Base-by-base conservation (phyloP, 352 stramenopile genomes). In the Phytophthora parvispora region DNA sequence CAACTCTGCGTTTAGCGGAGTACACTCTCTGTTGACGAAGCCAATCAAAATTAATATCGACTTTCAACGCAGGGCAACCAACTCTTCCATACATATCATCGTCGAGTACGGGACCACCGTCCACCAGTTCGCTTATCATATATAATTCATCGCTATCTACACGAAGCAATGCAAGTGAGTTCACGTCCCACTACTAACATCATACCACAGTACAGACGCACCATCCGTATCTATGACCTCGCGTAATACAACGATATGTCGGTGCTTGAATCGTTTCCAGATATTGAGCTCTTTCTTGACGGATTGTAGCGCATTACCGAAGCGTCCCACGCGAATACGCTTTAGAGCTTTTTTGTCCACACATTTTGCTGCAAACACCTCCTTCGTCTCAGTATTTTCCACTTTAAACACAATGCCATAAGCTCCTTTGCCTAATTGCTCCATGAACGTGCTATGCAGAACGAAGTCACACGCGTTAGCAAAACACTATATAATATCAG, bases 261-360 rank as follows among this genome's bases (percentile, higher is more conserved):
- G 93, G 82, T 99, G 97, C 45, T 92, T 91, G 55, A 99, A 89
- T 42, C 95, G 95, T 75, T 99, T 99, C 97, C 98, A 99, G 13
- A 99, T 96, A n/a, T 83, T 92, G 67, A 99, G 96, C 58, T 99
- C 97, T 54, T 94, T 95, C 78, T 99, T 97, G 20, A 93, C 77
- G 9, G 66, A 85, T 54, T 95, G 86, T 16, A 95, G 50, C 8
- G 84, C 88, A 48, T 95, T 93, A 15, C 88, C 86, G 27, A 93
- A 91, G 18, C 84, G 76, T 6, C 86, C 88, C 9, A 93, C 75
- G 43, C 83, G 84, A 40, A 92, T 67, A 25, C 86, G 82, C 28
- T 90, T 89, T 24, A 95, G 74, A n/a, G 78, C 81, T 67, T 85
- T 89, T 55, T 95, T 95, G 65, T 95, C 76, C 20, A 95, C 85